Percentiles rank a stretch among this genome's conserved stretches.
phyloP scores from a whole-genome alignment of 2,329 filamentous ascomycete genomes.

The Chrysosporium queenslandicum region DNA sequence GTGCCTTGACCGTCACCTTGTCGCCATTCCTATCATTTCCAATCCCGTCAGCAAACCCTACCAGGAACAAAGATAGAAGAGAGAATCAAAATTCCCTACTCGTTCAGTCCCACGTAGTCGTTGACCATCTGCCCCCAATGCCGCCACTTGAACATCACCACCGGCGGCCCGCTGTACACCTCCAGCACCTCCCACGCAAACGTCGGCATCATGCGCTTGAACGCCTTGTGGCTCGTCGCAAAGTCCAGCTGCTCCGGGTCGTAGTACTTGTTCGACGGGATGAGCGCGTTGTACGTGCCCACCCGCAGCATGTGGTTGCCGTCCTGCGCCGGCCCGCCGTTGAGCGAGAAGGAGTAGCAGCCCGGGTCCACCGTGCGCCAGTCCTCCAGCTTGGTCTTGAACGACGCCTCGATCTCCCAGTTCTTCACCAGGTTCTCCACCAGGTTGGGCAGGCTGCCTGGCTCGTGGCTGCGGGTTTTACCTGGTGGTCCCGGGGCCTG shows the following conservation, averaged over 20 bases:
- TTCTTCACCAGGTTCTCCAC: conserved; percentile 64
- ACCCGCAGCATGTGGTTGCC: conserved; percentile 57
- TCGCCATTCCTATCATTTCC: conserved; percentile 45
- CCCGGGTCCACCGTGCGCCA: conserved; percentile 55
- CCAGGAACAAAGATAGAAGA: neutral
- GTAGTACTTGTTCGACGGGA: conserved; percentile 55
- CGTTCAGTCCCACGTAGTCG: conserved; percentile 55
- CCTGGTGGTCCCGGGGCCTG: no score
- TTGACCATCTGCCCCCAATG: conserved; percentile 60
- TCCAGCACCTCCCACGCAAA: conserved; percentile 63
- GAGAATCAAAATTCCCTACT: conserved; percentile 38
- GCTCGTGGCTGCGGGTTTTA: conserved; percentile 47
- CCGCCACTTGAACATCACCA: conserved; percentile 55
- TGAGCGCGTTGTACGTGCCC: conserved; percentile 60
- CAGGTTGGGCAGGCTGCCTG: conserved; percentile 48
- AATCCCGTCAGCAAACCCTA: neutral
- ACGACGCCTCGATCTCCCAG: conserved; percentile 62
- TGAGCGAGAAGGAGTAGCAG: conserved; percentile 55
- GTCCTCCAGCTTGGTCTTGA: conserved; percentile 51
- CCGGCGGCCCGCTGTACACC: conserved; percentile 55
- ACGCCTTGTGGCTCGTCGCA: conserved; percentile 56
- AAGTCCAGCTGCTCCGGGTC: conserved; percentile 53
- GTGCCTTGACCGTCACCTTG: conserved; percentile 52
- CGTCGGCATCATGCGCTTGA: conserved; percentile 63
- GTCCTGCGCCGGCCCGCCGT: conserved; percentile 47